Evolutionary conservation across 352 stramenopile genomes (phyloP).

Genomic region (Phytophthora tubulina): DNA sequence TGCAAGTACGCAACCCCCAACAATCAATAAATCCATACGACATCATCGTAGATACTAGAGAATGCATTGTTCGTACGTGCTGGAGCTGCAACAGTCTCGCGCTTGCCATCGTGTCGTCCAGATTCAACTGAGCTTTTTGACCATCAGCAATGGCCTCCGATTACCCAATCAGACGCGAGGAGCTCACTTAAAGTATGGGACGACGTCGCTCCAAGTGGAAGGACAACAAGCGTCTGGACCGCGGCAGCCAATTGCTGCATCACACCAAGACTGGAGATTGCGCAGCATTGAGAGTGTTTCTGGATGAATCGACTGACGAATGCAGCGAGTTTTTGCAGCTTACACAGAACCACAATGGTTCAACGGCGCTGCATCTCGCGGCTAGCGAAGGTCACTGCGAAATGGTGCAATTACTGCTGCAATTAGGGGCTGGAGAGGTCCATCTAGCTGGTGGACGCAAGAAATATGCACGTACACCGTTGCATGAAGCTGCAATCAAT

Average conservation of each 20-base stretch:
- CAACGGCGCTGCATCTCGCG: constrained; percentile 72
- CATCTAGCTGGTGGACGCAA: constrained; percentile 70
- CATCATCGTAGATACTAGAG: not conserved
- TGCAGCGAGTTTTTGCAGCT: constrained; percentile 62
- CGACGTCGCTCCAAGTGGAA: constrained; percentile 80
- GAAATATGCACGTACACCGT: constrained; percentile 71
- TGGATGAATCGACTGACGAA: constrained; percentile 33
- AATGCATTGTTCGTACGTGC: constrained; percentile 18
- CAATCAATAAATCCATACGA: not conserved
- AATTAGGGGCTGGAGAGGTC: constrained; percentile 63
- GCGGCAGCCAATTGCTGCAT: constrained; percentile 57
- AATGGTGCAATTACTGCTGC: constrained; percentile 59
- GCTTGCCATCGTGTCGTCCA: constrained; percentile 20
- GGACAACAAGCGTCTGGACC: constrained; percentile 48
- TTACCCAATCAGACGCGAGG: constrained; percentile 34
- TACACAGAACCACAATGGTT: constrained; percentile 73
- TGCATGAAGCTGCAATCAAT: constrained; percentile 79
- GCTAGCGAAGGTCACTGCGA: constrained; percentile 60
- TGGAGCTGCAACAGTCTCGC: constrained; percentile 24
- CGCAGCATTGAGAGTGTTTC: constrained; percentile 40
- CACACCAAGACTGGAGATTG: constrained; percentile 56
- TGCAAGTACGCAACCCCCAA: constrained; percentile 18
- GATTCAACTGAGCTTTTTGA: constrained; percentile 10
- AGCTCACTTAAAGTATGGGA: constrained; percentile 57
- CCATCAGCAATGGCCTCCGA: not conserved